Conservation (phyloP, 371 early-diverging fungal genomes). For the Apophysomyces elegans region DNA sequence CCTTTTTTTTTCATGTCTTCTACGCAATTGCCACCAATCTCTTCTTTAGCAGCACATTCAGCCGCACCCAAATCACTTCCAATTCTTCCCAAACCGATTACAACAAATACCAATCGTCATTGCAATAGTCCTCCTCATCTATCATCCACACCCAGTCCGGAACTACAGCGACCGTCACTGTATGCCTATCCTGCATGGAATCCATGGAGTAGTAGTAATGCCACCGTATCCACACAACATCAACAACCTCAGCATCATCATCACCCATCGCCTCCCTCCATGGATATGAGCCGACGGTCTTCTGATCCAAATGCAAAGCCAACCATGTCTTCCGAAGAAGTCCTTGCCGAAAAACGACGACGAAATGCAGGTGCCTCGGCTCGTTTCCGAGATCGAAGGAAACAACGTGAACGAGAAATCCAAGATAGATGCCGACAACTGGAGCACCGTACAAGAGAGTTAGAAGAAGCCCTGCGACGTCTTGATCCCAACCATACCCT, state of each 20-base stretch:
- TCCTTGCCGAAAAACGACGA: slow-evolving; percentile 63
- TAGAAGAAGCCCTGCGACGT: slow-evolving; percentile 41
- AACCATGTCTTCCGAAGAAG: slow-evolving; percentile 35
- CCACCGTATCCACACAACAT: too few species aligned
- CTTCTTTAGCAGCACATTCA: slow-evolving; percentile 14
- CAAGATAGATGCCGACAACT: slow-evolving; percentile 52
- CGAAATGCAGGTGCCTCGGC: slow-evolving; percentile 63
- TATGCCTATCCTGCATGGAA: slow-evolving; percentile 3
- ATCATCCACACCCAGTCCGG: slow-evolving; percentile 2
- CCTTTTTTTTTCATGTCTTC: slow-evolving; percentile 6
- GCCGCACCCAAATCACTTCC: background rate
- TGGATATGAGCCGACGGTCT: background rate
- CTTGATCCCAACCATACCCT: slow-evolving; percentile 34
- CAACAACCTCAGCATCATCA: too few species aligned
- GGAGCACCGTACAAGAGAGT: slow-evolving; percentile 48
- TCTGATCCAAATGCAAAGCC: background rate
- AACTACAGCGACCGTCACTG: background rate
- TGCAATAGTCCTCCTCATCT: slow-evolving; percentile 7
- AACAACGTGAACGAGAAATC: slow-evolving; percentile 61
- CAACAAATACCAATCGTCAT: background rate
- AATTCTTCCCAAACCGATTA: slow-evolving; percentile 15
- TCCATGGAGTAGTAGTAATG: background rate
- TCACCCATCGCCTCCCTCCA: background rate
- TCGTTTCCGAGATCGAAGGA: slow-evolving; percentile 62
- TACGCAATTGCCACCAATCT: slow-evolving; percentile 23